phyloP scores from a whole-genome alignment of 1,139 yeast genomes.

The Yamadazyma spencermartinsiae region DNA sequence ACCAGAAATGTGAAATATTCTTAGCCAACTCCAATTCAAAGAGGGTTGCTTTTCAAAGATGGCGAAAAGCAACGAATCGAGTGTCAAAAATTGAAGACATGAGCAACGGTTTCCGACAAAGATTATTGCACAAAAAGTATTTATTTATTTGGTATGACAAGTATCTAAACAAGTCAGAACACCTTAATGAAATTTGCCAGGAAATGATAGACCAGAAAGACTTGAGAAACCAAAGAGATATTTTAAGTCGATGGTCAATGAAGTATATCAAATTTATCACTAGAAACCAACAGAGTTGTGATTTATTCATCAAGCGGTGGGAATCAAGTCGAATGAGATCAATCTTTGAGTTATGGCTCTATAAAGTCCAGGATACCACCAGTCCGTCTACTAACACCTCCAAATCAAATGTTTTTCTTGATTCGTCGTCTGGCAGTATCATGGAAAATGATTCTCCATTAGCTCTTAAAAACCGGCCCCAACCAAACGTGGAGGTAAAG shows the following conservation, averaged over 20 bases:
- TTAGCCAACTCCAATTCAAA: slow-evolving; percentile 10
- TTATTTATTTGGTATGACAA: slow-evolving; percentile 38
- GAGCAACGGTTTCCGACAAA: slow-evolving; percentile 23
- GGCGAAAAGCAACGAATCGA: slow-evolving; percentile 13
- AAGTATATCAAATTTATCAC: slow-evolving; percentile 32
- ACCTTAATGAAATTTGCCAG: slow-evolving; percentile 31
- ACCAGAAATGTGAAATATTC: slow-evolving; percentile 16
- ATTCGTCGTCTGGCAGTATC: slow-evolving; percentile 19
- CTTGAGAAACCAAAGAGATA: slow-evolving; percentile 24
- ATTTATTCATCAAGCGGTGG: slow-evolving; percentile 36
- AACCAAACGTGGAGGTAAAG: slow-evolving; percentile 1
- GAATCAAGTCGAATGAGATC: slow-evolving; percentile 27
- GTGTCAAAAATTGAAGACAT: slow-evolving; percentile 8
- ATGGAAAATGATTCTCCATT: slow-evolving; percentile 37
- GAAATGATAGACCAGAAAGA: slow-evolving; percentile 31
- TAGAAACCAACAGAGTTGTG: slow-evolving; percentile 39
- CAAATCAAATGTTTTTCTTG: slow-evolving; percentile 12
- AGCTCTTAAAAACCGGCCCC: slow-evolving; percentile 18
- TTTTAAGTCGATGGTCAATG: slow-evolving; percentile 42
- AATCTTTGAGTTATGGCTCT: slow-evolving; percentile 41
- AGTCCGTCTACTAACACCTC: slow-evolving; percentile 18
- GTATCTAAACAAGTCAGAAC: slow-evolving; percentile 22
- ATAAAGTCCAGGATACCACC: slow-evolving; percentile 18
- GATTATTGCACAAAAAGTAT: slow-evolving; percentile 28
- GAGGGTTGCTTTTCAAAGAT: slow-evolving; percentile 11